phyloP scores from a whole-genome alignment of 1,284 basidiomycete genomes.

The Quambalaria eucalypti region DNA sequence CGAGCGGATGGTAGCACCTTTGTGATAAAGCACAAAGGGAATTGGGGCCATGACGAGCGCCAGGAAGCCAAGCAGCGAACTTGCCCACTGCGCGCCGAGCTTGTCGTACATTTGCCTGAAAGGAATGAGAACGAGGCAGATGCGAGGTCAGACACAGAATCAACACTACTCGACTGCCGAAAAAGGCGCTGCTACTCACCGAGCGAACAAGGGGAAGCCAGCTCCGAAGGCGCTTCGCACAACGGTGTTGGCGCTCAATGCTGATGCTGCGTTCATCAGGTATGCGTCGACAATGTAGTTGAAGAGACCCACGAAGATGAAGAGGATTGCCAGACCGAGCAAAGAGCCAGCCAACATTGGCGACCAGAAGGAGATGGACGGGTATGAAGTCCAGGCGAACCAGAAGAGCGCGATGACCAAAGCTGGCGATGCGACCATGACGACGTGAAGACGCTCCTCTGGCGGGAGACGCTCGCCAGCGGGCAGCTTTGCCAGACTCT shows the following conservation, averaged over 20 bases:
- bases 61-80: slow-evolving; percentile 64
- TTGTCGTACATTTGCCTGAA: slow-evolving; percentile 51
- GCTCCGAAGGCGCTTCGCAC: slow-evolving; percentile 60
- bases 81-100: slow-evolving; percentile 65
- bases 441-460: slow-evolving; percentile 31
- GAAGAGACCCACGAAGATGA: slow-evolving; percentile 55
- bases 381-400: slow-evolving; percentile 35
- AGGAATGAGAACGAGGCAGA: no score
- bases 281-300: slow-evolving; percentile 54
- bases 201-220: slow-evolving; percentile 52
- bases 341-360: slow-evolving; percentile 51
- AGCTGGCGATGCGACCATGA: slow-evolving; percentile 42
- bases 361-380: slow-evolving; percentile 48
- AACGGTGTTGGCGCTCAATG: slow-evolving; percentile 61
- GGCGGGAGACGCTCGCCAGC: slow-evolving; percentile 33
- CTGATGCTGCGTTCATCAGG: slow-evolving; percentile 52
- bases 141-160: no score
- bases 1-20: slow-evolving; percentile 50
- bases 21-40: slow-evolving; percentile 53
- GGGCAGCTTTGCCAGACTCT: slow-evolving; percentile 15
- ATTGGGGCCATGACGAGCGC: slow-evolving; percentile 62
- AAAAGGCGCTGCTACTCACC: no score
- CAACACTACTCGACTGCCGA: no score
- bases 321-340: slow-evolving; percentile 49
- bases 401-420: slow-evolving; percentile 49